These are phyloP conservation scores for Botryotinia narcissicola DNA, from an alignment of 2,329 filamentous ascomycete genomes.

Conservation along the genomic window DNA sequence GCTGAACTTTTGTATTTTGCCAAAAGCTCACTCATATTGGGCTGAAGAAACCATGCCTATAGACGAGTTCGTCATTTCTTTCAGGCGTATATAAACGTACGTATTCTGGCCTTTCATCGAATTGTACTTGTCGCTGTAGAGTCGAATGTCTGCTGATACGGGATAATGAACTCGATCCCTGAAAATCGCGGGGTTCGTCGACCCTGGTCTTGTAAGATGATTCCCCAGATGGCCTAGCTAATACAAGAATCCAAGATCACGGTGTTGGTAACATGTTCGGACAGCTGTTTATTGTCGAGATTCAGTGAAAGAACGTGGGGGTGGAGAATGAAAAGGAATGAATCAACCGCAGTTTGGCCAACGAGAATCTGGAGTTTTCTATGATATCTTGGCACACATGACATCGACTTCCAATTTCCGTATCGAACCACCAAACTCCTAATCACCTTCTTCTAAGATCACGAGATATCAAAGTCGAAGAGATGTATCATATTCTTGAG, in stretches of 20 bases:
- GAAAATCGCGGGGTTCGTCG: slow-evolving; percentile 13
- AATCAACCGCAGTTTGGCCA: slow-evolving; percentile 9
- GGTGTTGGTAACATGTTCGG: slow-evolving; percentile 12
- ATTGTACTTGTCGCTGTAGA: slow-evolving; percentile 12
- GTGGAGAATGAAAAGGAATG: neutral
- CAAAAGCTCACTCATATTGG: slow-evolving; percentile 5
- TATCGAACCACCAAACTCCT: neutral
- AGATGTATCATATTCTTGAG: slow-evolving; percentile 1
- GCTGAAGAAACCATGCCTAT: neutral
- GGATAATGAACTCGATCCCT: slow-evolving; percentile 17
- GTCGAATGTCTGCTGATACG: slow-evolving; percentile 20
- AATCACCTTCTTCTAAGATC: neutral
- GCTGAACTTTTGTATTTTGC: slow-evolving; percentile 3
- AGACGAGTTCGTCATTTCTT: neutral
- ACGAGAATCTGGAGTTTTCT: slow-evolving; percentile 1
- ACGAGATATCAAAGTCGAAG: neutral
- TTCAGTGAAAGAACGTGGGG: slow-evolving; percentile 6
- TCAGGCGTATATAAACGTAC: neutral
- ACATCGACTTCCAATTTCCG: slow-evolving; percentile 5
- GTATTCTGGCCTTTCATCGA: slow-evolving; percentile 1
- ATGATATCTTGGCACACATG: slow-evolving; percentile 16
- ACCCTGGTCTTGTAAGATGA: slow-evolving; percentile 11
- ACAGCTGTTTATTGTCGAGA: neutral
- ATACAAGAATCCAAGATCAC: slow-evolving; percentile 9
- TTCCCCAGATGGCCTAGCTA: slow-evolving; percentile 9